Evolutionary conservation across 352 stramenopile species (phyloP), one percentile per base, ranked within the genome.

Genomic region (Phytophthora kernoviae): DNA sequence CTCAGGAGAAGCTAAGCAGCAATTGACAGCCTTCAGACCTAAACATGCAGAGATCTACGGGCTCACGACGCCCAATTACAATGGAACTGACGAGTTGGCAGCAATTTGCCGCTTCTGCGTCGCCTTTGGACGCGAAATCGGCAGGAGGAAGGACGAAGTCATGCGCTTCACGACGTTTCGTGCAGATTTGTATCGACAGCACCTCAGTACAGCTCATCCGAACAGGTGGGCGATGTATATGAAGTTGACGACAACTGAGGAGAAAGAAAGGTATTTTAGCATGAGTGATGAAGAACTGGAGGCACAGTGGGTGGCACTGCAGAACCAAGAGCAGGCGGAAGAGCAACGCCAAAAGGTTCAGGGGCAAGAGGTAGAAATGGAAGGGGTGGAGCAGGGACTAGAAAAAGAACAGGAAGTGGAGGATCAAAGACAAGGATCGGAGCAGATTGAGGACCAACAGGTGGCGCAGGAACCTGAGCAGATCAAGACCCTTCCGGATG

Each of bases 181-280:
- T 4, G 20, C 40, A 26, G 40, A 46, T 14, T 14, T 46, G 40
- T 46, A 46, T 15, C 24, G 40, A 46, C 40, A 46, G 40, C 40
- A 46, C 20, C 27, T 46, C n/a, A 46, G 7, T 5, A 24, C 20
- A 7, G 40, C 20, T 4, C 40, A 46, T 46, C 40, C 40, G 18
- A 24, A 15, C 4, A 46, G 27, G 14, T 46, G 40, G 40, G n/a
- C 11, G 6, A 18, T 12, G 20, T 46, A 30, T 14, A 15, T 27
- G 18, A 24, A 12, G 6, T 1, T 46, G 20, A 43, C 14, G 11
- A 15, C 4, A 15, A 27, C 24, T 8, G 20, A 46, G n/a, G 18
- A 46, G 15, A 24, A 15, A 15, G 40, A 46, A 15, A 18, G 5
- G 40, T 46, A 27, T 30, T 46, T 46, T 18, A 37, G 32, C 12